phyloP scores from a whole-genome alignment of 768 basidiomycete species.

The Pleurotus cornucopiae region DNA sequence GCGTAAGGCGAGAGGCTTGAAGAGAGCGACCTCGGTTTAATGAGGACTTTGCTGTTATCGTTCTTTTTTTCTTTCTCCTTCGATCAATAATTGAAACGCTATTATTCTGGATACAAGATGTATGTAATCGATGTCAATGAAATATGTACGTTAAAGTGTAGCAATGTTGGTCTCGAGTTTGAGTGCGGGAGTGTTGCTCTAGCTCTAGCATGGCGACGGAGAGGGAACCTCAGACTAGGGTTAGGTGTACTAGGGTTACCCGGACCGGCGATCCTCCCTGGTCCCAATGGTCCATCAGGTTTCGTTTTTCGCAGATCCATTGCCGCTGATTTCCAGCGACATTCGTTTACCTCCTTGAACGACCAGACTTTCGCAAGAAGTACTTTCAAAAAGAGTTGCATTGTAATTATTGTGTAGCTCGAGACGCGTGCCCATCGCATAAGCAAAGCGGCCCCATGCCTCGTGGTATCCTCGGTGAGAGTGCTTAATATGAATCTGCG shows the following conservation, averaged over 20 bases:
- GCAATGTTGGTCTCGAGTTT: neutral
- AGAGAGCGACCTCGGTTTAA: neutral
- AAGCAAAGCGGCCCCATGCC: neutral
- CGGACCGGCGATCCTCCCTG: neutral
- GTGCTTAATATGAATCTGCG: neutral
- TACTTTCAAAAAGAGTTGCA: no score
- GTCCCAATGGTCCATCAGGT: no score
- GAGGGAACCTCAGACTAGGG: neutral
- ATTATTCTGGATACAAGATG: neutral
- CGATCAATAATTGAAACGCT: neutral
- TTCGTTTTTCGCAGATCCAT: no score
- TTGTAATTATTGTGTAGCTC: no score
- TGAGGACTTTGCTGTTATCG: neutral
- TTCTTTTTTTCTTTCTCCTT: neutral
- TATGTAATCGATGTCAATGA: conserved; percentile 6
- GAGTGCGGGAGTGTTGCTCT: no score
- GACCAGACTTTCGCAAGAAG: no score
- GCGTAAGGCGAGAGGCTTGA: neutral
- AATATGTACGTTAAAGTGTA: neutral
- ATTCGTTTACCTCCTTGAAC: no score
- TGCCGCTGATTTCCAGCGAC: no score
- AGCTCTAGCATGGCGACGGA: neutral
- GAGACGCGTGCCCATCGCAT: no score
- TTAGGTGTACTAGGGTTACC: neutral
- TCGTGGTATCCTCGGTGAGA: neutral